phyloP scores from a whole-genome alignment of 768 basidiomycete species.

The Hemileccinum rubropunctum region DNA sequence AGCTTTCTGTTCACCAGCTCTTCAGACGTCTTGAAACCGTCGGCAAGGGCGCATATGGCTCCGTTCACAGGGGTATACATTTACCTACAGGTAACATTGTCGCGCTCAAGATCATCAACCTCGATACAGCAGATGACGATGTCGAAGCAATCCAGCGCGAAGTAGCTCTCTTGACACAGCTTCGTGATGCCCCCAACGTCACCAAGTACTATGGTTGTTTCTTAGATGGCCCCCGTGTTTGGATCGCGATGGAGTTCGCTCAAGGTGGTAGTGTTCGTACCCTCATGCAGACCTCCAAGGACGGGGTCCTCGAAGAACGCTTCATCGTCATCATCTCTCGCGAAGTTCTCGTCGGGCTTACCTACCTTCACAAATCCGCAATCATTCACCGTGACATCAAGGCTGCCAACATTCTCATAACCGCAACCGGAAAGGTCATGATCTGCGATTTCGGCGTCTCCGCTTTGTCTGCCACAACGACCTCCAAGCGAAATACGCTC shows the following conservation, averaged over 20 bases:
- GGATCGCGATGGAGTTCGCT: slow-evolving; percentile 99
- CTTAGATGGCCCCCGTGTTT: slow-evolving; percentile 91
- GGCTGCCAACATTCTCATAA: slow-evolving; percentile 93
- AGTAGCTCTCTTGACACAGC: slow-evolving; percentile 86
- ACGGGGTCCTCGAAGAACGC: slow-evolving; percentile 80
- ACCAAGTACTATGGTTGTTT: slow-evolving; percentile 97
- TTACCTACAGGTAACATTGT: slow-evolving; percentile 83
- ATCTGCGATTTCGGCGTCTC: slow-evolving; percentile 99
- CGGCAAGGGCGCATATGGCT: slow-evolving; percentile 94
- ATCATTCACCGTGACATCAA: slow-evolving; percentile 99
- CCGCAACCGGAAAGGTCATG: slow-evolving; percentile 84
- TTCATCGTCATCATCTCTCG: slow-evolving; percentile 85
- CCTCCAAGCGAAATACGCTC: slow-evolving; percentile 92
- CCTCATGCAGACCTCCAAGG: slow-evolving; percentile 83
- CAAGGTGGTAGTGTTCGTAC: slow-evolving; percentile 92
- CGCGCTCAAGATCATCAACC: slow-evolving; percentile 97
- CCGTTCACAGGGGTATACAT: slow-evolving; percentile 89
- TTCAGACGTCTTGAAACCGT: slow-evolving; percentile 88
- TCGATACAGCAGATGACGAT: slow-evolving; percentile 95
- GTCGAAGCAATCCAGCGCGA: slow-evolving; percentile 96
- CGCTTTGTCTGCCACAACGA: slow-evolving; percentile 77
- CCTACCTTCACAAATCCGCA: slow-evolving; percentile 88
- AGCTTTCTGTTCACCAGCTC: slow-evolving; percentile 71
- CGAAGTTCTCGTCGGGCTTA: slow-evolving; percentile 84
- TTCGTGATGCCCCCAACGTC: slow-evolving; percentile 86